Evolutionary conservation across 2,329 filamentous ascomycete species (phyloP).

Genomic region (Hypoxylon sp.): DNA sequence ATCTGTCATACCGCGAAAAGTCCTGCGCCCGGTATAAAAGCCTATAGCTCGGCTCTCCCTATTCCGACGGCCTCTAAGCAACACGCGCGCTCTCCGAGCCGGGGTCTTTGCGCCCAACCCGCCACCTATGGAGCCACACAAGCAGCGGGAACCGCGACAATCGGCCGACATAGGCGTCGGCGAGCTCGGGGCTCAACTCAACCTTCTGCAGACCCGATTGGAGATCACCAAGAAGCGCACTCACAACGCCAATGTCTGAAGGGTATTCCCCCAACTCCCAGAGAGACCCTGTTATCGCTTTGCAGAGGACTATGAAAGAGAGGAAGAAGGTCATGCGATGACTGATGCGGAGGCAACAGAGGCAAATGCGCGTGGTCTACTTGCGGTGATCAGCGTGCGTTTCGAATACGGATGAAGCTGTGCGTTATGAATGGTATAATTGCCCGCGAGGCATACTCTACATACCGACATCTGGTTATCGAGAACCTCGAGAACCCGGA

Average conservation of each 20-base stretch:
- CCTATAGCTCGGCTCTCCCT: conserved; percentile 8
- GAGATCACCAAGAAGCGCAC: no score
- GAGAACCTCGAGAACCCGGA: background rate
- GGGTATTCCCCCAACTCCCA: no score
- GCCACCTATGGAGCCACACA: conserved; percentile 52
- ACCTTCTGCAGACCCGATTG: no score
- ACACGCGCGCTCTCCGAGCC: conserved; percentile 41
- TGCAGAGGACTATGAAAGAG: no score
- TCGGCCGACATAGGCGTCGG: conserved; percentile 79
- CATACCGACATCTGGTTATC: background rate
- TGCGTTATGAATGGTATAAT: background rate
- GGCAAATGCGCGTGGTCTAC: no score
- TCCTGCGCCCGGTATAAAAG: conserved; percentile 47
- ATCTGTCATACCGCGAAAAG: conserved; percentile 30
- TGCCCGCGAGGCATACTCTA: background rate
- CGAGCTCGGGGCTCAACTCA: conserved; percentile 76
- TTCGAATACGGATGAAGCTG: background rate
- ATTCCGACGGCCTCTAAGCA: conserved; percentile 41
- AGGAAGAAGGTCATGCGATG: no score
- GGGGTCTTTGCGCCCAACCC: conserved; percentile 42
- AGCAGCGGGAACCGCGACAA: conserved; percentile 25
- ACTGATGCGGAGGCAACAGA: no score
- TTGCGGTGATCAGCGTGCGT: no score
- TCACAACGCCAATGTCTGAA: no score
- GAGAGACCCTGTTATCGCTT: no score